Evolutionary conservation across 2,329 filamentous ascomycete genomes (phyloP), one percentile per base, ranked within the genome.

Genomic region (Curvularia lunata): DNA sequence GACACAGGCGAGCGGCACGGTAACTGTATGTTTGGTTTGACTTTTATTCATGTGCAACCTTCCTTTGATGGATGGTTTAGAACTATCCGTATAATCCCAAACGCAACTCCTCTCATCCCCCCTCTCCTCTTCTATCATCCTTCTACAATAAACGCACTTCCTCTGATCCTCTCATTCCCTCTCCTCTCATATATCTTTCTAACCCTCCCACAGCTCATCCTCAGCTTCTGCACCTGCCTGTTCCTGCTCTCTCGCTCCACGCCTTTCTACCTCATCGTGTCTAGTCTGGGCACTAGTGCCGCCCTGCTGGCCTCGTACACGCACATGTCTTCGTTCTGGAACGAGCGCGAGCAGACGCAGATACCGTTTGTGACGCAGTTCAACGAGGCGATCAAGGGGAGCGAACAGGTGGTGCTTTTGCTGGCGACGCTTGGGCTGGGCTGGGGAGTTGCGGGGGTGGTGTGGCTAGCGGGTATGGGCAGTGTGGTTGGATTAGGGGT

Each of bases 331-430:
- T 57, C 51, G 0, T 77, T 75, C 56, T 77, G 75, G 76, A 71
- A 73, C 47, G 67, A 69, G 13, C 63, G 57, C 41, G 66, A 61
- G 0, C 75, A 76, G 49, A 65, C 66, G 3, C 68, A 68, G 25
- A 61, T 78, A 1, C 76, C 76, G 16, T 72, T 78, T 47, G 64
- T 77, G 1, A 58, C 72, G 41, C 68, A 71, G 9, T 78, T 73
- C 60, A 78, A 78, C 52, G 69, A 76, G 43, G 75, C 76, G 2
- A 67, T 78, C 10, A 48, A 61, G 6, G 74, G 74, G 1, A 74
- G 71, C 12, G 69, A 73, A 58, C 58, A 56, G n/a, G 66, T 74
- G 2, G 68, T 73, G 0, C 28, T 52, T 21, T 9, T 74, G 10
- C 54, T 75, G 21, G 68, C 67, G 13, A 51, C 63, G 16, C 41